A percentile compares a stretch with the other conserved stretches of the same genome.
These are phyloP conservation scores for Trichophyton equinum DNA, from an alignment of 2,329 filamentous ascomycete species.

Conservation along the genomic window DNA sequence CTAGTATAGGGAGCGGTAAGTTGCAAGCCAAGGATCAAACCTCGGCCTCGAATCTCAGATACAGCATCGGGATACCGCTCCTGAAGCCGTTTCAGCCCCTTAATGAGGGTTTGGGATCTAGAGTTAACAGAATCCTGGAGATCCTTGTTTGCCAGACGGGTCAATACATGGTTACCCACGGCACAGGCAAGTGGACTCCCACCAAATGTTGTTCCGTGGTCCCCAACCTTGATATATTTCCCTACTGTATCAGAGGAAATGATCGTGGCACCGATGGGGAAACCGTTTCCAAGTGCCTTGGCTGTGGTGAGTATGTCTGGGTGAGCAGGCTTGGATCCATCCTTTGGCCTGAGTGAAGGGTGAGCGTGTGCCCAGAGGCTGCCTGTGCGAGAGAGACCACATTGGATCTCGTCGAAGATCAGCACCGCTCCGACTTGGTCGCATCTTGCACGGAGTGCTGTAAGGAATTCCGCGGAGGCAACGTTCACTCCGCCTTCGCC, in stretches of 20 bases:
- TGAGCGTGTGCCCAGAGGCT: constrained; percentile 75
- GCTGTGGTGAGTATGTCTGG: constrained; percentile 89
- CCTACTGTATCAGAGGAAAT: constrained; percentile 52
- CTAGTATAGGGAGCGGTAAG: constrained; percentile 53
- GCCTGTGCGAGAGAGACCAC: constrained; percentile 77
- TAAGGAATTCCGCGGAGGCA: constrained; percentile 69
- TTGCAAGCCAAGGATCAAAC: constrained; percentile 79
- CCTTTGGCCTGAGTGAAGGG: constrained; percentile 42
- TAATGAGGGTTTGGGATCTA: constrained; percentile 51
- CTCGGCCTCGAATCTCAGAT: constrained; percentile 66
- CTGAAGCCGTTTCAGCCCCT: constrained; percentile 45
- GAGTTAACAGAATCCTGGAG: constrained; percentile 57
- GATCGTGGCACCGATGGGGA: constrained; percentile 79
- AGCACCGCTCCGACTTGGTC: constrained; percentile 77
- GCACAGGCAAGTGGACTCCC: constrained; percentile 80
- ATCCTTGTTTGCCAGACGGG: constrained; percentile 56
- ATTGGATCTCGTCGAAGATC: constrained; percentile 96
- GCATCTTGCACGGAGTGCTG: constrained; percentile 71
- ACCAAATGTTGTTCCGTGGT: constrained; percentile 90
- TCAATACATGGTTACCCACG: constrained; percentile 75
- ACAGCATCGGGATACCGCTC: constrained; percentile 58
- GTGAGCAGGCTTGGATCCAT: constrained; percentile 53
- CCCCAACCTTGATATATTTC: constrained; percentile 57
- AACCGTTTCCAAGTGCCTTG: constrained; percentile 92
- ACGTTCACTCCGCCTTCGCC: constrained; percentile 88